phyloP scores from a whole-genome alignment of 306 rosid species.

The Cucurbita maxima region DNA sequence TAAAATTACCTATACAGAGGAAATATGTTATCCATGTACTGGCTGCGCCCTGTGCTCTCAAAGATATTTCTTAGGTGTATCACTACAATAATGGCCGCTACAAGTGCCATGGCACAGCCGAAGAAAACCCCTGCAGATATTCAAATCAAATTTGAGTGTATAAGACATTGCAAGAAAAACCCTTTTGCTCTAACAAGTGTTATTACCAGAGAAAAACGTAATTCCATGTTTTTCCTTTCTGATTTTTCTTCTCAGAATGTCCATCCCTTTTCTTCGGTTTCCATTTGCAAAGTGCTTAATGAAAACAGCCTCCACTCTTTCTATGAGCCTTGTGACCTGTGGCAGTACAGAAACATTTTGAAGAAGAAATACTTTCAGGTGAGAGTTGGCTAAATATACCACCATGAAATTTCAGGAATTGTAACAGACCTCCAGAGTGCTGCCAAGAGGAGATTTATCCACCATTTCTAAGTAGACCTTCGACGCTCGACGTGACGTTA shows the following conservation, averaged over 20 bases:
- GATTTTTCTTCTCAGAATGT: constrained; percentile 29
- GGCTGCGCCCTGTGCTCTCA: constrained; percentile 8
- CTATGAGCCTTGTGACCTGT: constrained; percentile 47
- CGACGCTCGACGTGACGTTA: constrained; percentile 43
- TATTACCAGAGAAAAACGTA: constrained; percentile 33
- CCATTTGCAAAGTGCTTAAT: constrained; percentile 45
- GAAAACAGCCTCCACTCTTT: constrained; percentile 49
- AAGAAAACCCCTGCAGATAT: constrained; percentile 24
- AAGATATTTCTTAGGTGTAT: constrained; percentile 45
- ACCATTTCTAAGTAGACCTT: constrained; percentile 52
- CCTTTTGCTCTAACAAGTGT: not conserved
- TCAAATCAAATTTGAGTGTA: not conserved
- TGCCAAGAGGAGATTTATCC: constrained; percentile 43
- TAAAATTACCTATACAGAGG: constrained; percentile 54
- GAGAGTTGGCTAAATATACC: not conserved
- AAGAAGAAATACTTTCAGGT: not conserved
- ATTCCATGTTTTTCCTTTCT: constrained; percentile 38
- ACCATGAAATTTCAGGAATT: not conserved
- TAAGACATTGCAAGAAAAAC: not conserved
- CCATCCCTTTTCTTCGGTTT: constrained; percentile 33
- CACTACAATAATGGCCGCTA: constrained; percentile 29
- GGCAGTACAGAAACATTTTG: constrained; percentile 7
- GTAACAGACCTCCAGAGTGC: constrained; percentile 36
- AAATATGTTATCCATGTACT: constrained; percentile 48
- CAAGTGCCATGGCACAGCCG: constrained; percentile 43